Evolutionary conservation across 2,329 filamentous ascomycete species (phyloP), one percentile per base, ranked within the genome.

Genomic region (Phyllosticta paracitricarpa): DNA sequence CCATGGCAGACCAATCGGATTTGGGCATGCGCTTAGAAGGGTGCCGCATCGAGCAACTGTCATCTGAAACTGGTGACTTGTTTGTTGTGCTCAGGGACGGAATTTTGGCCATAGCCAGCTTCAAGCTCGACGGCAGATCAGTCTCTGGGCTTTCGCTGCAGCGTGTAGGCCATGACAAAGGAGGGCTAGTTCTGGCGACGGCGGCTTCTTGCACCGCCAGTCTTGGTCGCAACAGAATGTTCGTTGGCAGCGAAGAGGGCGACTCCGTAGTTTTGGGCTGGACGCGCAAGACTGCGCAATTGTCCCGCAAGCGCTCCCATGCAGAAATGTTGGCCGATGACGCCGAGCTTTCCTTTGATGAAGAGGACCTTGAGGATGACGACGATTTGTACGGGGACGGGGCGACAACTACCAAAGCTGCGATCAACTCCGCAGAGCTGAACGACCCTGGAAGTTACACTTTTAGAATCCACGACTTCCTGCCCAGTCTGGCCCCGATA

Each of bases 121-220:
- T 99, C 76, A 86, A 85, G 60, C 84, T 97, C 63, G 92, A 97
- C 71, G 94, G 95, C 17, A 84, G 94, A 60, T 95, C 89, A 2
- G 91, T 99, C 1, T 96, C 92, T 26, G 91, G 91, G 1, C 80
- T 99, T 63, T 84, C 82, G n/a, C 76, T 99, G 59, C 85, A 84
- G 64, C 75, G 83, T 51, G 78, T 97, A 4, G 70, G 82, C 4
- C 68, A 76, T 51, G 84, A 89, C 59, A 79, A 82, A 25, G 88
- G 89, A 9, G 87, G 88, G 7, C 71, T 75, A 30, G 64, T 89
- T 9, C 70, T 95, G 62, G 81, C 81, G 56, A 81, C 82, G 52
- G 77, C 81, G 24, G 82, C 86, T 26, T 87, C 90, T 1, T 91
- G 89, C 64, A 81, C 90, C 2, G 84, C 85, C 25, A 83, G 81